phyloP scores from a whole-genome alignment of 2,329 filamentous ascomycete genomes.

The Botryosphaeria dothidea region DNA sequence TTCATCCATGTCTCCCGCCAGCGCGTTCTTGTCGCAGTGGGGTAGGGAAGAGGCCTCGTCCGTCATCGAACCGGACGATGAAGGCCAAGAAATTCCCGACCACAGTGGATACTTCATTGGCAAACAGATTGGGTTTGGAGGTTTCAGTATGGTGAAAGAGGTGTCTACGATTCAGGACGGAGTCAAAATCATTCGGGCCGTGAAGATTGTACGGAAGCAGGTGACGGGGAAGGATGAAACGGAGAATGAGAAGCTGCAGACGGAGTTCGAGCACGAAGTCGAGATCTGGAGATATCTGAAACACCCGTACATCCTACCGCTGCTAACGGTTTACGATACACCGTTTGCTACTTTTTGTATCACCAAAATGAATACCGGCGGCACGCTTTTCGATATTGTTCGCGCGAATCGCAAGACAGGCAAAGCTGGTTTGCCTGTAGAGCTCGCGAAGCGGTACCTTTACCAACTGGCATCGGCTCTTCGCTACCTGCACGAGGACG shows the following conservation, averaged over 20 bases:
- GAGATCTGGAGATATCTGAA: slow-evolving; percentile 66
- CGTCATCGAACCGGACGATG: slow-evolving; percentile 55
- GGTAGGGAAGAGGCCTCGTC: slow-evolving; percentile 34
- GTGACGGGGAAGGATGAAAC: slow-evolving; percentile 56
- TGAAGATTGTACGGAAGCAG: slow-evolving; percentile 67
- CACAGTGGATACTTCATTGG: slow-evolving; percentile 65
- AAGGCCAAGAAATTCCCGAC: slow-evolving; percentile 66
- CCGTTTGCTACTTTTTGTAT: slow-evolving; percentile 71
- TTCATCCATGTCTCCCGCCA: slow-evolving; percentile 59
- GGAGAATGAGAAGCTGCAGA: slow-evolving; percentile 66
- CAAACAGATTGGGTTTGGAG: slow-evolving; percentile 65
- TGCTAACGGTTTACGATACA: slow-evolving; percentile 66
- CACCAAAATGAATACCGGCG: slow-evolving; percentile 63
- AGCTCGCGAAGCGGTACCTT: slow-evolving; percentile 59
- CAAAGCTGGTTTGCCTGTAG: slow-evolving; percentile 42
- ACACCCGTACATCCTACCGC: slow-evolving; percentile 62
- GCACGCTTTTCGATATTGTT: slow-evolving; percentile 65
- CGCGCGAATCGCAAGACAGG: slow-evolving; percentile 50
- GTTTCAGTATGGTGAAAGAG: slow-evolving; percentile 68
- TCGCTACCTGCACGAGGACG: slow-evolving; percentile 68
- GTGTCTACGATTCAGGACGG: slow-evolving; percentile 62
- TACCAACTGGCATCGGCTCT: slow-evolving; percentile 66
- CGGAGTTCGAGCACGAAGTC: slow-evolving; percentile 69
- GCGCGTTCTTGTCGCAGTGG: slow-evolving; percentile 59
- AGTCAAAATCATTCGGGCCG: slow-evolving; percentile 58